Percentiles rank a stretch among this genome's conserved stretches.
Conservation (phyloP, 805 yeast genomes). For the Yarrowia alimentaria region DNA sequence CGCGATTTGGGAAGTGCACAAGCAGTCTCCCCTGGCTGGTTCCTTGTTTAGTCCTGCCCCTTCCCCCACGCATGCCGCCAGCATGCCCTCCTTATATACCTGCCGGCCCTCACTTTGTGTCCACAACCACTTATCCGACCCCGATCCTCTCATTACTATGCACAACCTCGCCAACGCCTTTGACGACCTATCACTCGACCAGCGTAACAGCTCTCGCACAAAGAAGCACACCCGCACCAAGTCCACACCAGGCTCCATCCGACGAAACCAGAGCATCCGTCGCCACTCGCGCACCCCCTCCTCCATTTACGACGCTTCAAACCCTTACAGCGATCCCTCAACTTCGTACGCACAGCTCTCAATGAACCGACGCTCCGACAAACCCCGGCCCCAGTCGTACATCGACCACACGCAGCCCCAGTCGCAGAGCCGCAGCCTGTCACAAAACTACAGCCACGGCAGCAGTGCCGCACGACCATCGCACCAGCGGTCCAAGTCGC, state of each 20-base stretch:
- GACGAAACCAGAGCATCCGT: slow-evolving; percentile 9
- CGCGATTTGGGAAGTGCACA: no score
- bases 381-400: slow-evolving; percentile 12
- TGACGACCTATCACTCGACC: neutral
- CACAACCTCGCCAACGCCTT: neutral
- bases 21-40: no score
- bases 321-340: slow-evolving; percentile 10
- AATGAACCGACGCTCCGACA: neutral
- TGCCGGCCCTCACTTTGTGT: no score
- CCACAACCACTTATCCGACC: no score
- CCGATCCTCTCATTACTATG: no score
- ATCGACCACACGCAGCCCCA: neutral
- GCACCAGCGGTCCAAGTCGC: slow-evolving; percentile 17
- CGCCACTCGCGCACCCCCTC: slow-evolving; percentile 1
- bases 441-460: slow-evolving; percentile 7
- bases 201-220: neutral
- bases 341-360: slow-evolving; percentile 1
- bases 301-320: slow-evolving; percentile 4
- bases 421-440: neutral
- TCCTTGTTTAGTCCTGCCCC: no score
- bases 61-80: no score
- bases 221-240: neutral
- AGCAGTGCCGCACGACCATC: no score
- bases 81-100: no score
- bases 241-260: slow-evolving; percentile 10